phyloP scores from a whole-genome alignment of 768 basidiomycete species.

The Boletus patriciae region DNA sequence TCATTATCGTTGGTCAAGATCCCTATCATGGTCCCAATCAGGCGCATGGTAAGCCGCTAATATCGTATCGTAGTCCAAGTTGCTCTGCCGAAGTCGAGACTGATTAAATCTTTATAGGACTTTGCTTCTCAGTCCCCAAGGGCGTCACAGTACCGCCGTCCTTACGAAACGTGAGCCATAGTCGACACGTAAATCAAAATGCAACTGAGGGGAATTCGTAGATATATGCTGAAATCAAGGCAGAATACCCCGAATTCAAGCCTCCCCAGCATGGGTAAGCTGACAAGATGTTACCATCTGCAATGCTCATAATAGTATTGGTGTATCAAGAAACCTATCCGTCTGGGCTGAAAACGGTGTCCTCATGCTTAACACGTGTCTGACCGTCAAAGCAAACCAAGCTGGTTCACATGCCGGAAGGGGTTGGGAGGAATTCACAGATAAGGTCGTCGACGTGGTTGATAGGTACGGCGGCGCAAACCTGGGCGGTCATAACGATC shows the following conservation, averaged over 20 bases:
- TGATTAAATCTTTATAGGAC: conserved; percentile 45
- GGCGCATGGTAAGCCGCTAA: conserved; percentile 66
- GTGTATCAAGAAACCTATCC: conserved; percentile 62
- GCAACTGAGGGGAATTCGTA: conserved; percentile 32
- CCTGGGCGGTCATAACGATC: conserved; percentile 40
- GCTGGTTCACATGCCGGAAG: conserved; percentile 81
- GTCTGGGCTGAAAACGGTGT: conserved; percentile 86
- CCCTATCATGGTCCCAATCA: conserved; percentile 80
- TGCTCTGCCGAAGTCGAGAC: conserved; percentile 9
- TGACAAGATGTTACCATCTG: conserved; percentile 14
- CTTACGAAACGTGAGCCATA: conserved; percentile 64
- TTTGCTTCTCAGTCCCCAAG: conserved; percentile 86
- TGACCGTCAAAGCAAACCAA: conserved; percentile 76
- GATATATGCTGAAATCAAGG: conserved; percentile 87
- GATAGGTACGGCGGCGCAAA: conserved; percentile 76
- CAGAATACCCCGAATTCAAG: conserved; percentile 78
- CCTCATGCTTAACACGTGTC: conserved; percentile 86
- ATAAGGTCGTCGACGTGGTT: conserved; percentile 74
- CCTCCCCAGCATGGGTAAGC: conserved; percentile 82
- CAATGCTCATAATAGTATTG: conserved; percentile 3
- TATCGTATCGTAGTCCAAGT: neutral
- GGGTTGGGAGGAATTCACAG: conserved; percentile 94
- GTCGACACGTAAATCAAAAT: conserved; percentile 2
- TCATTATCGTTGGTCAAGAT: conserved; percentile 90
- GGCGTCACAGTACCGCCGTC: conserved; percentile 80